These are phyloP conservation scores for Moesziomyces sp. DNA, from an alignment of 1,284 basidiomycete species.

Conservation along the genomic window DNA sequence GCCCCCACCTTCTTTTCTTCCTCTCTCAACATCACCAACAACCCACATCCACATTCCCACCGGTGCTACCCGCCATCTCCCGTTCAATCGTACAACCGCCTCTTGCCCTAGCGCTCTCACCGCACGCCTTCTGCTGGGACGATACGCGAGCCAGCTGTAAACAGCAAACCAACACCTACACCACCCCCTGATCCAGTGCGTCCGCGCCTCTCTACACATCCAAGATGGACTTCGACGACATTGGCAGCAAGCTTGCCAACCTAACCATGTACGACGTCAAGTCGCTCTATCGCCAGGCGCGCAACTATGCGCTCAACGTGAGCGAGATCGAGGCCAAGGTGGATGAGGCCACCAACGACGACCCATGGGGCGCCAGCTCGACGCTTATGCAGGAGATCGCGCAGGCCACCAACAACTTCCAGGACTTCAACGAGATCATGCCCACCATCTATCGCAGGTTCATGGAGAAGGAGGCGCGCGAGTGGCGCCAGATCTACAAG, in stretches of 20 bases:
- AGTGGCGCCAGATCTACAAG: slow-evolving; percentile 99
- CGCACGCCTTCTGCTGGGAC: not conserved
- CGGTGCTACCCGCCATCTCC: no score
- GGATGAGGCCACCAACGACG: slow-evolving; percentile 95
- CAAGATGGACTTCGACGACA: slow-evolving; percentile 45
- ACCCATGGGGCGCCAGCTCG: slow-evolving; percentile 97
- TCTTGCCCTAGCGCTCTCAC: no score
- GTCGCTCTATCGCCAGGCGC: slow-evolving; percentile 61
- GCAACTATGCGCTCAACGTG: slow-evolving; percentile 81
- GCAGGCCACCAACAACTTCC: slow-evolving; percentile 92
- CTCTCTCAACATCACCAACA: not conserved
- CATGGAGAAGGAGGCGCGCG: slow-evolving; percentile 90
- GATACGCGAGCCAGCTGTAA: not conserved
- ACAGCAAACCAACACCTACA: not conserved
- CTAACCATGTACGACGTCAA: slow-evolving; percentile 67
- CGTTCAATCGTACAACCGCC: no score
- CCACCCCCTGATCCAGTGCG: not conserved
- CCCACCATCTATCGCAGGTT: slow-evolving; percentile 89
- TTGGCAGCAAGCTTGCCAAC: slow-evolving; percentile 64
- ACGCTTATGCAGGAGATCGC: slow-evolving; percentile 99
- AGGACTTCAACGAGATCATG: slow-evolving; percentile 99
- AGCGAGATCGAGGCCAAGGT: slow-evolving; percentile 98
- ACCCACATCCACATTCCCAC: not conserved
- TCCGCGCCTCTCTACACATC: not conserved
- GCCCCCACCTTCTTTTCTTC: not conserved